These are phyloP conservation scores for Trifolium fragiferum DNA, from an alignment of 306 rosid genomes.

Conservation along the genomic window DNA sequence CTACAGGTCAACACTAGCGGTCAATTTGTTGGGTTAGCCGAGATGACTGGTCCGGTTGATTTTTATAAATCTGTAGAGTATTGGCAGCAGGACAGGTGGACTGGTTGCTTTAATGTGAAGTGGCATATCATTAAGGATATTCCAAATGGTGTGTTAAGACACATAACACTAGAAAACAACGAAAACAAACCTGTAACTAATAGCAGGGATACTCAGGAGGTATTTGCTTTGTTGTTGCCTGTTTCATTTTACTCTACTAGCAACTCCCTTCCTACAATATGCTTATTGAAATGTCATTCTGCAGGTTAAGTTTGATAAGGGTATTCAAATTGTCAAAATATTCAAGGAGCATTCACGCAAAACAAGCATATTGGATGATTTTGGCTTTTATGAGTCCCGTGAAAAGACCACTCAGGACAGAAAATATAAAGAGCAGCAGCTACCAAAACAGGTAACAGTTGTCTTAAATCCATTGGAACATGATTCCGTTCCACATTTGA, in stretches of 20 bases:
- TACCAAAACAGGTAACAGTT: conserved; percentile 42
- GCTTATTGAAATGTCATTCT: conserved; percentile 8
- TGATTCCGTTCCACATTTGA: neutral
- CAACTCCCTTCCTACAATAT: neutral
- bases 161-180: conserved; percentile 62
- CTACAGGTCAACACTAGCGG: conserved; percentile 62
- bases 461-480: neutral
- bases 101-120: conserved; percentile 62
- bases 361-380: conserved; percentile 61
- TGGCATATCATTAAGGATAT: conserved; percentile 64
- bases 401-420: conserved; percentile 47
- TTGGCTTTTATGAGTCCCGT: conserved; percentile 57
- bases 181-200: conserved; percentile 64
- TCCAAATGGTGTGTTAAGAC: conserved; percentile 53
- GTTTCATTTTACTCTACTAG: conserved; percentile 11
- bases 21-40: conserved; percentile 64
- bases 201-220: conserved; percentile 69
- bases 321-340: conserved; percentile 49
- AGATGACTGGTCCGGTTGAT: conserved; percentile 61
- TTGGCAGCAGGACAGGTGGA: conserved; percentile 72
- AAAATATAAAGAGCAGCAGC: conserved; percentile 49
- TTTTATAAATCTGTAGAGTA: conserved; percentile 48
- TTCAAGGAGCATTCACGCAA: conserved; percentile 52
- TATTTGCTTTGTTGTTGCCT: conserved; percentile 32
- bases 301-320: conserved; percentile 58